Base-by-base conservation (phyloP, 306 rosid genomes). In the Cucumis hystrix region DNA sequence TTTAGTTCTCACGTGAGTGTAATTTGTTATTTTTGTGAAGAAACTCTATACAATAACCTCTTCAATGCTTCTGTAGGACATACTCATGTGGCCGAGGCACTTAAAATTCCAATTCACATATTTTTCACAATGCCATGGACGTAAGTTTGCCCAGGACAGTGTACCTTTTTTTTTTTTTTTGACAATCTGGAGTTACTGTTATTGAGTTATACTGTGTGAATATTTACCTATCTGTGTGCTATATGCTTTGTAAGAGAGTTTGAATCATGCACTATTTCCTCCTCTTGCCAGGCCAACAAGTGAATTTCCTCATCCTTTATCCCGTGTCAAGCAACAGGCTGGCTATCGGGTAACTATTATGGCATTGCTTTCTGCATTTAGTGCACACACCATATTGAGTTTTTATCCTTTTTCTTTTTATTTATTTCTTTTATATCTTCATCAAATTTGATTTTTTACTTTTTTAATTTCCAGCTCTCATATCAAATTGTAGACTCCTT, bases 121-220 rank as follows among this genome's bases (percentile, higher is more conserved):
- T 92, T 96, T 86, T 96, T 96, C 90, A 96, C 99, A 37, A 96
- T 96, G 99, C 99, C 99, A 72, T 96, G 99, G 99, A 92, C 99
- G 99, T 96, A 96, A 96, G 99, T 96, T 88, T 89, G 80, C 39
- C 87, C 60, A 85, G 78, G 85, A 83, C 84, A 81, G 82, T 83
- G 62, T 51, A 28, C 28, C 12, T 16, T 37, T 23, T 11, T 23
- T 30, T 11, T 23, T 30, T 66, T 37, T 21, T 43, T 70, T 70
- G 40, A 23, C 75, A 21, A 23, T 69, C 57, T 43, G 57, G 13
- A 45, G 54, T 33, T 74, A 80, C 78, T 86, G 74, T 45, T 69
- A 61, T 55, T 25, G 54, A 66, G 76, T 64, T 70, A 59, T 82
- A 56, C 78, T 18, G 45, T 39, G 13, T 69, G 75, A 33, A 72